Percentiles rank a stretch among this genome's conserved stretches.
These are phyloP conservation scores for Lithocarpus polystachyus DNA, from an alignment of 306 rosid species.

Conservation along the genomic window DNA sequence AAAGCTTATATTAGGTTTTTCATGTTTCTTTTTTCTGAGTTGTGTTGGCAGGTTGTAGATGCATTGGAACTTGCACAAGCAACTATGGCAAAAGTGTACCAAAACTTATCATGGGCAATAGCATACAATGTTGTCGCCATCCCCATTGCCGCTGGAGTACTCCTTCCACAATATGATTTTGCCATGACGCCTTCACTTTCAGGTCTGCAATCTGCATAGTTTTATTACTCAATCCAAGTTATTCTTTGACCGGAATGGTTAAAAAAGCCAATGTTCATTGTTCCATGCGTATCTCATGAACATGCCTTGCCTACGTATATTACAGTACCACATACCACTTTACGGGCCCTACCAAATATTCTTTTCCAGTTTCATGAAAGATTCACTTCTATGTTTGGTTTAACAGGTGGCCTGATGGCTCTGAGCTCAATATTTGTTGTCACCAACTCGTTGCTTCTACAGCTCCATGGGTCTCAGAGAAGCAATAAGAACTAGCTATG, in stretches of 20 bases:
- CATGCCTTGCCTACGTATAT: not conserved
- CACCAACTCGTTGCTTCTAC: constrained; percentile 81
- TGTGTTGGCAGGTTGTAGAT: constrained; percentile 69
- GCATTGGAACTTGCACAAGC: constrained; percentile 86
- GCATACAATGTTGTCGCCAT: constrained; percentile 80
- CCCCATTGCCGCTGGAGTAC: constrained; percentile 85
- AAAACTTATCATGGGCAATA: constrained; percentile 91
- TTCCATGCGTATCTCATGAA: constrained; percentile 13
- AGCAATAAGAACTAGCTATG: constrained; percentile 17
- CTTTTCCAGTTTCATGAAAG: not conserved
- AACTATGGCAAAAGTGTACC: constrained; percentile 91
- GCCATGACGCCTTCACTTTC: constrained; percentile 99
- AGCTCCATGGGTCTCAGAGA: constrained; percentile 51
- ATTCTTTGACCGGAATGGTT: constrained; percentile 5
- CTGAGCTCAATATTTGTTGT: constrained; percentile 94
- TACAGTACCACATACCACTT: not conserved
- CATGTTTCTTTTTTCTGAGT: constrained; percentile 2
- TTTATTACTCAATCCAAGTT: not conserved
- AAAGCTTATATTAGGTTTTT: constrained; percentile 2
- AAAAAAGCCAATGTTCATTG: not conserved
- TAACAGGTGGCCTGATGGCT: constrained; percentile 95
- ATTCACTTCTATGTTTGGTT: constrained; percentile 15
- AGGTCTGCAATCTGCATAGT: constrained; percentile 51
- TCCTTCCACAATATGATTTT: constrained; percentile 87
- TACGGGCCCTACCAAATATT: constrained; percentile 7